These are phyloP conservation scores for Aspergillus sp. DNA, from an alignment of 2,329 filamentous ascomycete species.

Conservation along the genomic window DNA sequence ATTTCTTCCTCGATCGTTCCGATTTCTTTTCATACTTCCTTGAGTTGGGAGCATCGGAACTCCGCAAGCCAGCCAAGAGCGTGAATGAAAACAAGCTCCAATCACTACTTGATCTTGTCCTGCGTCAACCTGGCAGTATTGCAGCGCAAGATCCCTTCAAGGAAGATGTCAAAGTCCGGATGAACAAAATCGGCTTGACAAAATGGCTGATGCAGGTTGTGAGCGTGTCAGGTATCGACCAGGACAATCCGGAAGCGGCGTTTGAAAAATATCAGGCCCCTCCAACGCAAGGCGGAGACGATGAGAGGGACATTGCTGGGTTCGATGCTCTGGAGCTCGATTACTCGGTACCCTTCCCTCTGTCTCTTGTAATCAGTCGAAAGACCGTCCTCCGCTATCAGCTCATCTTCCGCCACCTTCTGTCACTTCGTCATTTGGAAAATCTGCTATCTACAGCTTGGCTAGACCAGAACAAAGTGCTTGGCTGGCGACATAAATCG, in stretches of 20 bases:
- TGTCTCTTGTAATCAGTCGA: slow-evolving; percentile 90
- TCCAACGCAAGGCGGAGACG: slow-evolving; percentile 61
- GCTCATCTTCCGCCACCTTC: slow-evolving; percentile 87
- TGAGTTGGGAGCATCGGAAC: slow-evolving; percentile 82
- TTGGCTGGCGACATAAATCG: slow-evolving; percentile 79
- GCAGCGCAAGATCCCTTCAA: slow-evolving; percentile 96
- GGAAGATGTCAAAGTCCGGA: slow-evolving; percentile 94
- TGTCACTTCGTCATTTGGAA: slow-evolving; percentile 87
- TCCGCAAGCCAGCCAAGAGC: slow-evolving; percentile 81
- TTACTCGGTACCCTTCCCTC: slow-evolving; percentile 89
- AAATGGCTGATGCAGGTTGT: slow-evolving; percentile 95
- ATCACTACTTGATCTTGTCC: slow-evolving; percentile 88
- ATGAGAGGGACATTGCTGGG: slow-evolving; percentile 80
- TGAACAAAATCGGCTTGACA: slow-evolving; percentile 91
- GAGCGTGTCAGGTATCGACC: slow-evolving; percentile 91
- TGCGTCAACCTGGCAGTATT: slow-evolving; percentile 93
- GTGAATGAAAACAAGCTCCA: slow-evolving; percentile 94
- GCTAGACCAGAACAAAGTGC: slow-evolving; percentile 80
- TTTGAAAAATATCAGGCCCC: slow-evolving; percentile 72
- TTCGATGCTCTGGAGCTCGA: slow-evolving; percentile 93
- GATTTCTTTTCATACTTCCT: slow-evolving; percentile 99
- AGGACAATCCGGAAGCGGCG: slow-evolving; percentile 63
- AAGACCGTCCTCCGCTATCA: slow-evolving; percentile 98
- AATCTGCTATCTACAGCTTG: slow-evolving; percentile 81
- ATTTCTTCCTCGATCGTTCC: slow-evolving; percentile 97